Conservation (phyloP, 176 grass and related monocot genomes). For the Cenchrus purpureus region DNA sequence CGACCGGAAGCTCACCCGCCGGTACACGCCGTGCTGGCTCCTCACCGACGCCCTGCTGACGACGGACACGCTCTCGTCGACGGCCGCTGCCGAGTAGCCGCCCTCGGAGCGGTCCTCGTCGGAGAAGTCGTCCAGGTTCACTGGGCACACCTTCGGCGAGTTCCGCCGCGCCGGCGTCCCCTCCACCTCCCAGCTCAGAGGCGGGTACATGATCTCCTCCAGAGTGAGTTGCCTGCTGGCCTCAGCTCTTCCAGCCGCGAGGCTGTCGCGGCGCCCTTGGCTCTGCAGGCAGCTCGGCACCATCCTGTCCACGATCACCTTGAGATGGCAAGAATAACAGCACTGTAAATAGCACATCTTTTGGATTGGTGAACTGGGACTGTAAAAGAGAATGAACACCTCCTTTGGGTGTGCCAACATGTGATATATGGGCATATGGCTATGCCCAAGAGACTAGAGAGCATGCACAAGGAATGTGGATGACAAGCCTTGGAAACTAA, state of each 20-base stretch:
- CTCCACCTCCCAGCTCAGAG: slow-evolving; percentile 11
- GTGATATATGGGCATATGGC: background rate
- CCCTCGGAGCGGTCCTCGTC: background rate
- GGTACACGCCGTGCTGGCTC: background rate
- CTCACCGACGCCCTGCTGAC: slow-evolving; percentile 15
- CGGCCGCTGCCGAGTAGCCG: background rate
- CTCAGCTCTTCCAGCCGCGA: background rate
- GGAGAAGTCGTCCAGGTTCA: slow-evolving; percentile 29
- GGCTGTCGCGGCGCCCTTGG: background rate
- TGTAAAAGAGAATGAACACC: background rate
- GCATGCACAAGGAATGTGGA: background rate
- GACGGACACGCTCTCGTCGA: slow-evolving; percentile 27
- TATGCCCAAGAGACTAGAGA: slow-evolving; percentile 8
- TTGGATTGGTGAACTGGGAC: background rate
- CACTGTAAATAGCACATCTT: slow-evolving; percentile 10
- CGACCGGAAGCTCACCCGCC: slow-evolving; percentile 50
- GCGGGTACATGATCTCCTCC: slow-evolving; percentile 42
- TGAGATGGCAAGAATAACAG: slow-evolving; percentile 27
- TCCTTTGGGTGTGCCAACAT: background rate
- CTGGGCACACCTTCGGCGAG: slow-evolving; percentile 46
- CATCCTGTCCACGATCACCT: slow-evolving; percentile 27
- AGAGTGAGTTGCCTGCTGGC: slow-evolving; percentile 39
- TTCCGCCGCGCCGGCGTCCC: slow-evolving; percentile 24
- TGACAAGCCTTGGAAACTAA: slow-evolving; percentile 25
- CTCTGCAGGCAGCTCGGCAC: slow-evolving; percentile 35